Evolutionary conservation across 257 asterid species (phyloP).

Genomic region (Solanum piurae): DNA sequence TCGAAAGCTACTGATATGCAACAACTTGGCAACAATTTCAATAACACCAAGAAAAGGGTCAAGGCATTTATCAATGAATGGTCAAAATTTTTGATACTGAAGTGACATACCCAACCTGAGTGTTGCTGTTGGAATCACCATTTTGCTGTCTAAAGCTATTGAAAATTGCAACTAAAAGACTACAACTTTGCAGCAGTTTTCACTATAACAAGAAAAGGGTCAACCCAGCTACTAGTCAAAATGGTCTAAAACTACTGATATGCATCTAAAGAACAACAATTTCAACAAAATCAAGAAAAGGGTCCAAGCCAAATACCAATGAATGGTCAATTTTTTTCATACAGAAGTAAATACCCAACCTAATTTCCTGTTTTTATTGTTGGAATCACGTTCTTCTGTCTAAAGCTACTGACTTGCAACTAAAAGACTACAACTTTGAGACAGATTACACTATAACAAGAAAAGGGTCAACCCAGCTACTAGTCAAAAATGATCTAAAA

Average conservation of each 20-base stretch:
- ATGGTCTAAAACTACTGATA: background rate
- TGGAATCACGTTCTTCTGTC: background rate
- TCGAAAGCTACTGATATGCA: background rate
- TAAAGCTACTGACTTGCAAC: background rate
- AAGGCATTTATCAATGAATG: background rate
- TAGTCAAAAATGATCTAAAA: background rate
- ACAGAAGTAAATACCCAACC: background rate
- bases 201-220: background rate
- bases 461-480: background rate
- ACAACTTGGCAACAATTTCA: background rate
- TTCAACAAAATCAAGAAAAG: background rate
- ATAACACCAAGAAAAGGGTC: background rate
- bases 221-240: background rate
- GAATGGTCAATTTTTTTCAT: background rate
- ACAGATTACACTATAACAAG: background rate
- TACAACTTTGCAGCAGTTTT: background rate
- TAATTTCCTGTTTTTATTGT: background rate
- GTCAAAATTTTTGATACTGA: background rate
- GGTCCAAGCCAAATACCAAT: background rate
- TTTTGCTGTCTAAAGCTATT: background rate
- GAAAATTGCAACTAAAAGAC: background rate
- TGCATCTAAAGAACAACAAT: background rate
- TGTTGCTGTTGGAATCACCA: background rate
- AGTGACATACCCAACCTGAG: background rate
- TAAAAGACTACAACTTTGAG: background rate